Conservation (phyloP, 768 basidiomycete species). For the Pisolithus marmoratus region DNA sequence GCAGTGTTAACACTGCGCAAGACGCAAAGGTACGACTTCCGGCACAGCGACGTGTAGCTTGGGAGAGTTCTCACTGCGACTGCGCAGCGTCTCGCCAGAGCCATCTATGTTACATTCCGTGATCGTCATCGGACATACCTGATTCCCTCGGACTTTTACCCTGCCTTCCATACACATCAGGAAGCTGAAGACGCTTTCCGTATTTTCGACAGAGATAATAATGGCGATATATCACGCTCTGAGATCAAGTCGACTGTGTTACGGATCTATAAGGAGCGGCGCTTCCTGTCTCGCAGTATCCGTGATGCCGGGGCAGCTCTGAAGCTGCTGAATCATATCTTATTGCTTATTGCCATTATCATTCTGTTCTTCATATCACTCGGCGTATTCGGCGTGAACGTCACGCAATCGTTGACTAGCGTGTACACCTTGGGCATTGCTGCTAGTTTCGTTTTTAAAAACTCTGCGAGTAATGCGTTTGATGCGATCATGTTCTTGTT, state of each 20-base stretch:
- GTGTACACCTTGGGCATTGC: conserved; percentile 70
- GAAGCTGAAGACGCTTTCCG: conserved; percentile 64
- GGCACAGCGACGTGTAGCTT: neutral
- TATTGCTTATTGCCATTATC: conserved; percentile 57
- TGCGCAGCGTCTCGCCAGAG: conserved; percentile 57
- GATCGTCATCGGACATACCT: conserved; percentile 53
- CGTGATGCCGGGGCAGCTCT: conserved; percentile 69
- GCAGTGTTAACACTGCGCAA: conserved; percentile 49
- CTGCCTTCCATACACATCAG: conserved; percentile 54
- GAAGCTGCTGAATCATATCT: conserved; percentile 54
- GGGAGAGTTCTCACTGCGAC: neutral
- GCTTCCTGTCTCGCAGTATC: conserved; percentile 70
- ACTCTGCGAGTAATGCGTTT: conserved; percentile 63
- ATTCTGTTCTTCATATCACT: conserved; percentile 70
- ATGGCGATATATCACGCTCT: conserved; percentile 69
- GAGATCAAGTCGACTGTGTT: conserved; percentile 68
- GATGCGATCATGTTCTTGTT: conserved; percentile 81
- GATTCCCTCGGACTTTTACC: conserved; percentile 61
- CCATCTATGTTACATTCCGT: conserved; percentile 60
- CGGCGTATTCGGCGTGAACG: conserved; percentile 63
- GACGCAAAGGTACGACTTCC: conserved; percentile 56
- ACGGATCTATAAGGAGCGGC: conserved; percentile 73
- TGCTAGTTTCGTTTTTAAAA: conserved; percentile 78
- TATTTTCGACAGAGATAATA: conserved; percentile 70
- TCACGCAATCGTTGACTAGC: conserved; percentile 63